Conservation (phyloP, 108 stramenopile species). For the Bacterosira constricta region DNA sequence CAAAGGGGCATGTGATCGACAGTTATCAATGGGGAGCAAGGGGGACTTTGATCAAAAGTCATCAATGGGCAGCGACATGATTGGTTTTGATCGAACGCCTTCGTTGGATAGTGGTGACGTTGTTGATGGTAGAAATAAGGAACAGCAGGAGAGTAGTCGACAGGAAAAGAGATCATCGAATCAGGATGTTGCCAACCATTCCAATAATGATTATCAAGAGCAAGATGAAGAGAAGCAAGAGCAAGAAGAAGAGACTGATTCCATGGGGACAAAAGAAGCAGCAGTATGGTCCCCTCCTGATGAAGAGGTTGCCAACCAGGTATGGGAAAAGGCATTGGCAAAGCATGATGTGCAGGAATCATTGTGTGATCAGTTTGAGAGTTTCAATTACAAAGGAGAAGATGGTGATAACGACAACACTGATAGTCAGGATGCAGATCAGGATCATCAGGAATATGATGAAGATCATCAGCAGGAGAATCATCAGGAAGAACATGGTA, state of each 20-base stretch:
- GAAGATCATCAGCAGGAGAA: not conserved
- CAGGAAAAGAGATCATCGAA: not conserved
- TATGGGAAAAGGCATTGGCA: slow-evolving; percentile 30
- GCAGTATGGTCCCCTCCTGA: not conserved
- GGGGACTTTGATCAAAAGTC: too few relatives aligned
- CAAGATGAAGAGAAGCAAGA: not conserved
- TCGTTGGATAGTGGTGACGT: too few relatives aligned
- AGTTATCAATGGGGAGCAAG: too few relatives aligned
- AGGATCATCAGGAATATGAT: not conserved
- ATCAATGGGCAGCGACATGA: too few relatives aligned
- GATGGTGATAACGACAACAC: not conserved
- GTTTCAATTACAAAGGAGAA: slow-evolving; percentile 2
- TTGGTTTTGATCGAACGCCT: too few relatives aligned
- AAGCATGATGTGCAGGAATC: slow-evolving; percentile 23
- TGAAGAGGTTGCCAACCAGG: not conserved
- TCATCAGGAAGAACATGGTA: too few relatives aligned
- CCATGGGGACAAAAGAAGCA: too few relatives aligned
- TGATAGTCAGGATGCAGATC: not conserved
- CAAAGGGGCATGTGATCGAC: slow-evolving; percentile 3
- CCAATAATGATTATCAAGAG: too few relatives aligned
- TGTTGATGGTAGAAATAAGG: too few relatives aligned
- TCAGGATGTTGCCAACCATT: too few relatives aligned
- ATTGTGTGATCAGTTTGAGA: slow-evolving; percentile 10
- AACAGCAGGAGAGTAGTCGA: not conserved
- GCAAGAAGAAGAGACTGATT: not conserved